Base-by-base conservation (phyloP, 2,329 filamentous ascomycete species). In the Falciphora oryzae region DNA sequence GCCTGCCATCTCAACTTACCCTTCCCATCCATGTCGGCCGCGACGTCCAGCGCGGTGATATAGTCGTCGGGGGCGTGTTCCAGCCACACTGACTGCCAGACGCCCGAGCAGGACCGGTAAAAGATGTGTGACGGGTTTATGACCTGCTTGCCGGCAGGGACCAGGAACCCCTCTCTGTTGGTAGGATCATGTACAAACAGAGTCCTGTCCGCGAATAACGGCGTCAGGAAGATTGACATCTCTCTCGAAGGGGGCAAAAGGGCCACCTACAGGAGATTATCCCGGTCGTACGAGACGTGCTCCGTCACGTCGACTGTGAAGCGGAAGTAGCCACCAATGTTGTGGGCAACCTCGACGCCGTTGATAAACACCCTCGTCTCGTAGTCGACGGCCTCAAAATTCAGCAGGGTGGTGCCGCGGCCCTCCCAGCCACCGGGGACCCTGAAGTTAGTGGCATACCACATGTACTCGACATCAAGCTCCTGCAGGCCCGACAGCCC, bases 51-150 rank as follows among this genome's bases (percentile, higher is more conserved):
- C 57, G 82, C 78, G 0, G 81, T 83, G 64, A 91, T 83, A 68
- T 87, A 77, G 62, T 83, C 80, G n/a, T 44, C 44, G 0, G 88
- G 85, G 0, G 83, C 86, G n/a, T 83, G 79, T 71, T 89, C 85
- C 2, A 92, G 76, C 89, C 89, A 92, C 0, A 91, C 89, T 25
- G 81, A 82, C 71, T 91, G 89, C 89, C 89, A 92, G 67, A 92
- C 91, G 6, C 89, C 89, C 44, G 86, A 88, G 71, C 88, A 91
- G 0, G 89, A 85, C 0, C 85, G 86, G 72, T 91, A 91, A 73
- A 89, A 91, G 66, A 91, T 91, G 69, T 87, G 84, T 14, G 79
- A 81, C 0, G 83, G 85, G 0, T 74, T 75, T 0, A 82, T 71
- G 0, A 81, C 83, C 72, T 89, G 88, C 72, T 90, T 90, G 67